A percentile compares a stretch with the other conserved stretches of the same genome.
These are phyloP conservation scores for Linnemannia exigua DNA, from an alignment of 192 early-diverging fungal species.

Conservation along the genomic window DNA sequence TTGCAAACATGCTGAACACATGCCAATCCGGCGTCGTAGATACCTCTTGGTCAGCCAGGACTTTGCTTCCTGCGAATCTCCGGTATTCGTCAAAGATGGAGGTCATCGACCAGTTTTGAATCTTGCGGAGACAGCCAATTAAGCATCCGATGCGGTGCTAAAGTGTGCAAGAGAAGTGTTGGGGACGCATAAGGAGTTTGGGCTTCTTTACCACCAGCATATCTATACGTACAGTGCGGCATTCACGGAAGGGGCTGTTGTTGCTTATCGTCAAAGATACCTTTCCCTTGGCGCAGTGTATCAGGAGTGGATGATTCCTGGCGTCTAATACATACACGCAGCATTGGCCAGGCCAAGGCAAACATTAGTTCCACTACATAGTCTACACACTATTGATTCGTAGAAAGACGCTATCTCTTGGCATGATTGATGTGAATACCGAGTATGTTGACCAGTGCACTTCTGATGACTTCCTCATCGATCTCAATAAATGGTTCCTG, in stretches of 20 bases:
- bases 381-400: neutral
- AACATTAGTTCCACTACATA: neutral
- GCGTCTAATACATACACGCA: conserved; percentile 29
- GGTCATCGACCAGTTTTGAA: conserved; percentile 97
- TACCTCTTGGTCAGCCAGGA: conserved; percentile 96
- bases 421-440: conserved; percentile 25
- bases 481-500: conserved; percentile 76
- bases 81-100: conserved; percentile 98
- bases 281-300: conserved; percentile 97
- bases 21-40: neutral
- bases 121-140: conserved; percentile 92
- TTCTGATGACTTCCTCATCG: conserved; percentile 64
- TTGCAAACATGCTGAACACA: neutral
- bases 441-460: conserved; percentile 65
- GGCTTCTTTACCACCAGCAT: neutral
- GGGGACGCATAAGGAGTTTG: neutral
- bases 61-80: conserved; percentile 92
- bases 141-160: conserved; percentile 94
- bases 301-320: conserved; percentile 75
- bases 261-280: conserved; percentile 51
- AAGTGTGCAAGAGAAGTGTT: neutral
- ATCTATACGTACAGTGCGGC: neutral
- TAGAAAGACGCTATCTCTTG: neutral
- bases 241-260: neutral
- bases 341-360: neutral